phyloP scores from a whole-genome alignment of 345 rosid species.

The Iberis pinnata region DNA sequence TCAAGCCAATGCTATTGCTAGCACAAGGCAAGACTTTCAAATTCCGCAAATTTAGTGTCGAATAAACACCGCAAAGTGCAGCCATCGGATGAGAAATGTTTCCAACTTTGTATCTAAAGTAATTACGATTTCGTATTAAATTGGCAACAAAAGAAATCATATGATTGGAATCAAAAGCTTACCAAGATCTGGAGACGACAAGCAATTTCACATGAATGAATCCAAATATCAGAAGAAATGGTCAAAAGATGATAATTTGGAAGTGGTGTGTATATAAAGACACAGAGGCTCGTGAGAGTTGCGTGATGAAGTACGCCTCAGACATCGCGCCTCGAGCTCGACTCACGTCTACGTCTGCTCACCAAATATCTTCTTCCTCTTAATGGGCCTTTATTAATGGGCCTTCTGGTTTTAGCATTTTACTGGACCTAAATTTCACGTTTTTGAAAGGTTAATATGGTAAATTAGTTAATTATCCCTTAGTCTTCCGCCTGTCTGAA shows the following conservation, averaged over 20 bases:
- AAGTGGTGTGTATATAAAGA: slow-evolving; percentile 30
- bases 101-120: too few species aligned
- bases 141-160: too few species aligned
- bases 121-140: too few species aligned
- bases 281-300: slow-evolving; percentile 44
- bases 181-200: too few species aligned
- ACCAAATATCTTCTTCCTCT: too few species aligned
- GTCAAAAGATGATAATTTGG: too few species aligned
- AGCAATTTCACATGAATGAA: slow-evolving; percentile 10
- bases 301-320: slow-evolving; percentile 56
- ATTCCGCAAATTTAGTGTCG: slow-evolving; percentile 35
- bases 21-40: slow-evolving; percentile 27
- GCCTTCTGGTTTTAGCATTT: too few species aligned
- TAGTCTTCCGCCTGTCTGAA: too few species aligned
- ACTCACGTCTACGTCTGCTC: slow-evolving; percentile 49
- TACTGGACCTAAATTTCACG: background rate
- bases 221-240: background rate
- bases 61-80: slow-evolving; percentile 42
- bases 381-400: slow-evolving; percentile 4
- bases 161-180: too few species aligned
- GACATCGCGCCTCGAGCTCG: slow-evolving; percentile 44
- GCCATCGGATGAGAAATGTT: too few species aligned
- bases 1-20: slow-evolving; percentile 29
- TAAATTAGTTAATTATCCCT: too few species aligned
- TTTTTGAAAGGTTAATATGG: too few species aligned